Evolutionary conservation across 306 rosid genomes (phyloP).

Genomic region (Casuarina cunninghamiana): DNA sequence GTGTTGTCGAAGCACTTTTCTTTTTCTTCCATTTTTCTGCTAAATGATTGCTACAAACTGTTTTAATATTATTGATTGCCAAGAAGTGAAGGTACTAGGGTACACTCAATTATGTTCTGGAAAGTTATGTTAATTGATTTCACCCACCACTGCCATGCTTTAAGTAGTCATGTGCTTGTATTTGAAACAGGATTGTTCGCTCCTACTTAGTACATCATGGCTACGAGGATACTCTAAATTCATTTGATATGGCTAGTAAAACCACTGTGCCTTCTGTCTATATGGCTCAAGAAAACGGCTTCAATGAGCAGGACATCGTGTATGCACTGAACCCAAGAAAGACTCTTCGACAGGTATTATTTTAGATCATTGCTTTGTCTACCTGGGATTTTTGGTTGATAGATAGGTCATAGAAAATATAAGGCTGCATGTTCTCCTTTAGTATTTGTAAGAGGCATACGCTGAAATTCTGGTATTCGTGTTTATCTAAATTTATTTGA

Average conservation of each 20-base stretch:
- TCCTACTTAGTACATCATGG: constrained; percentile 92
- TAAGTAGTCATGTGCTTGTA: background rate
- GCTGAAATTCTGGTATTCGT: background rate
- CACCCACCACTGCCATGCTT: background rate
- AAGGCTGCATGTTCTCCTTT: background rate
- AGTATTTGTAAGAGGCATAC: background rate
- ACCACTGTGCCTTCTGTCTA: constrained; percentile 80
- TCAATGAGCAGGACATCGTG: constrained; percentile 62
- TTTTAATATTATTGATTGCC: background rate
- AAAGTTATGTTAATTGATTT: background rate
- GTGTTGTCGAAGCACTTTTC: background rate
- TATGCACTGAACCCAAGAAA: constrained; percentile 81
- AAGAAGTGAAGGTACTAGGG: background rate
- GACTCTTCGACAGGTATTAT: constrained; percentile 81
- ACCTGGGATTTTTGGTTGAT: background rate
- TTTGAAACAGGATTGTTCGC: constrained; percentile 81
- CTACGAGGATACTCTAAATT: constrained; percentile 82
- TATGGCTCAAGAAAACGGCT: constrained; percentile 84
- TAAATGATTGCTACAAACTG: background rate
- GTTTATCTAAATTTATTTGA: background rate
- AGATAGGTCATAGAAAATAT: background rate
- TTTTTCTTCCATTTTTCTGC: background rate
- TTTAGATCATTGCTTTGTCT: background rate
- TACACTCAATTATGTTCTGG: background rate
- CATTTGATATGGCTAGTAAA: constrained; percentile 85